Evolutionary conservation across 139 green algal species (phyloP), one percentile per base, ranked within the genome.

Genomic region (Tetratostichococcus sp.): DNA sequence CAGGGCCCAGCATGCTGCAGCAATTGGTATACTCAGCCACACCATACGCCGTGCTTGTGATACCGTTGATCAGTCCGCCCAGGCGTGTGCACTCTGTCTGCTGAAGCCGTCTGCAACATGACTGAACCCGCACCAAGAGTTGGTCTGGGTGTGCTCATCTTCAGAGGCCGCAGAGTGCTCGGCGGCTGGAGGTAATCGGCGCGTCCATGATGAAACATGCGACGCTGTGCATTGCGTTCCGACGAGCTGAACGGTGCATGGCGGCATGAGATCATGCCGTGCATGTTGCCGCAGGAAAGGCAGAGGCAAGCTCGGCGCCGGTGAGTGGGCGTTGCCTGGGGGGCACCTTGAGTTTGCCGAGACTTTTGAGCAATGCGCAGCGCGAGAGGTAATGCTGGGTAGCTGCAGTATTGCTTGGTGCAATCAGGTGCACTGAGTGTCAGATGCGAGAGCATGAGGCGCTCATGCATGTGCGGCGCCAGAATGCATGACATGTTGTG

Each of bases 311-410:
- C 80, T 85, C 59, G 88, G 87, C 8, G 22, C 69, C 0, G 84
- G 81, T 1, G 75, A 83, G 22, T 90, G 32, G 25, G 88, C 88
- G 0, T 74, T 92, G 35, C 88, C 88, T 30, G 87, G 87, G 22
- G 87, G 87, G 0, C 77, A 91, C 42, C 62, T 92, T n/a, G 86
- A 91, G 77, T 43, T 75, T 19, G 74, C 76, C 0, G 87, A 92
- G 58, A 82, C 58, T 23, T 86, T 86, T 30, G 80, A 89, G 42
- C 35, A 76, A 50, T 88, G 82, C 68, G 87, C 86, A 4, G 34
- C 43, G 0, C 67, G 87, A 30, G 87, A 92, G 77, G 70, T 50
- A 11, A 6, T 50, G n/a, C n/a, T n/a, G n/a, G n/a, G n/a, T n/a
- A n/a, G n/a, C n/a, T n/a, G n/a, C n/a, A n/a, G n/a, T n/a, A n/a